These are phyloP conservation scores for Elaphomyces granulatus DNA, from an alignment of 495 filamentous ascomycete species.

Conservation along the genomic window DNA sequence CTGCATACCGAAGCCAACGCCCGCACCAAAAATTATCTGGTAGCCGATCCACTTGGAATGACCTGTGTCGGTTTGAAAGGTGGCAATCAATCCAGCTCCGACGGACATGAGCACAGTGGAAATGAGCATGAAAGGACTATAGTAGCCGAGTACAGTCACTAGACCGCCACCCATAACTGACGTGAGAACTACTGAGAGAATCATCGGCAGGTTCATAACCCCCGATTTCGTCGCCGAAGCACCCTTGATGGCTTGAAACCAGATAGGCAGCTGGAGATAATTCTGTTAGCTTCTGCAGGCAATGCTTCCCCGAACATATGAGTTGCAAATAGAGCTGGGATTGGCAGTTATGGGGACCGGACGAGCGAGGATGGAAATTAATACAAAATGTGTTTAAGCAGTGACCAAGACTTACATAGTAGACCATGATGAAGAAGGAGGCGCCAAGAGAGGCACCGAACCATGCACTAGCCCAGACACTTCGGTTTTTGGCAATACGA, in stretches of 20 bases:
- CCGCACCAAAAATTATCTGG: slow-evolving; percentile 54
- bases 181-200: slow-evolving; percentile 46
- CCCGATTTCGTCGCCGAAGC: slow-evolving; percentile 54
- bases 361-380: slow-evolving; percentile 4
- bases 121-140: slow-evolving; percentile 57
- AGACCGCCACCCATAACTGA: slow-evolving; percentile 46
- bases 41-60: slow-evolving; percentile 62
- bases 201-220: slow-evolving; percentile 61
- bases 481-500: slow-evolving; percentile 58
- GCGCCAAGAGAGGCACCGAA: slow-evolving; percentile 44
- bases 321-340: background rate
- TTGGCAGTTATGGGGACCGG: slow-evolving; percentile 5
- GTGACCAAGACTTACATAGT: slow-evolving; percentile 23
- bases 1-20: slow-evolving; percentile 56
- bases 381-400: background rate
- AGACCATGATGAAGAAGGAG: slow-evolving; percentile 53
- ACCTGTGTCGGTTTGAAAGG: slow-evolving; percentile 39
- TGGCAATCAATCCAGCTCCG: slow-evolving; percentile 57
- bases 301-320: background rate
- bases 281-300: background rate
- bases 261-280: slow-evolving; percentile 54
- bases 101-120: slow-evolving; percentile 44
- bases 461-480: slow-evolving; percentile 39
- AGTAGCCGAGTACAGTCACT: slow-evolving; percentile 55
- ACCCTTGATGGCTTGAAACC: slow-evolving; percentile 77